Conservation (phyloP, 1,284 basidiomycete genomes). For the Albatrellus sp. region DNA sequence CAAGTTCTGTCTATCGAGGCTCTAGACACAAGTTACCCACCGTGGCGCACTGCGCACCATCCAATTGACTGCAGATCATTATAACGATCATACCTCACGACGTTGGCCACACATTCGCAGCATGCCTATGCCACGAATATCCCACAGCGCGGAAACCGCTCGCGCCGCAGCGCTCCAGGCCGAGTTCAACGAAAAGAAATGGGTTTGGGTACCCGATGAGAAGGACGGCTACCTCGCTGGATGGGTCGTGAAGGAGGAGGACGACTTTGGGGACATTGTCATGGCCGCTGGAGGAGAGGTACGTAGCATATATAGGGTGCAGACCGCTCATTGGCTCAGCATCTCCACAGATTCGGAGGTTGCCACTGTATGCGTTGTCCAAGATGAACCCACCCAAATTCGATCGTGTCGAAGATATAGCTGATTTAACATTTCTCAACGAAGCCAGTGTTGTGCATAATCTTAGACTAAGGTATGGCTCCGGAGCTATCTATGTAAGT, state of each 20-base stretch:
- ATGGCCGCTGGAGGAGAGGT: constrained; percentile 75
- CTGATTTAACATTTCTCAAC: constrained; percentile 95
- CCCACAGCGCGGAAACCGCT: constrained; percentile 60
- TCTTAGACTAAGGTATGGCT: constrained; percentile 82
- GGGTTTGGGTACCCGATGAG: constrained; percentile 91
- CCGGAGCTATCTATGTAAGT: constrained; percentile 91
- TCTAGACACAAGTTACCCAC: neutral
- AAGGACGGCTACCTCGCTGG: constrained; percentile 83
- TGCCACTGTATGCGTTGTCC: constrained; percentile 70
- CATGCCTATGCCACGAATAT: constrained; percentile 42
- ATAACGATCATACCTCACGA: neutral
- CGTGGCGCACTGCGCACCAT: neutral
- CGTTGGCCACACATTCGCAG: constrained; percentile 16
- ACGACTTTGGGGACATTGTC: constrained; percentile 67
- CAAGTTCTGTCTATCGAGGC: neutral
- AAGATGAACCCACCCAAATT: constrained; percentile 99
- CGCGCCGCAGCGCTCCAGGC: constrained; percentile 79
- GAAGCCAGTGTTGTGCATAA: constrained; percentile 99
- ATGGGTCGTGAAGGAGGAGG: constrained; percentile 80
- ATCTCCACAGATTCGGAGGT: constrained; percentile 45
- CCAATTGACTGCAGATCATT: neutral
- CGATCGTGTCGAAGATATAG: constrained; percentile 96
- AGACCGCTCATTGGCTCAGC: neutral
- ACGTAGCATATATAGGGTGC: constrained; percentile 12
- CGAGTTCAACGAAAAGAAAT: constrained; percentile 95